Percentiles rank a stretch among this genome's conserved stretches.
Conservation (phyloP, 176 grass and related monocot genomes). For the Lolium rigidum region DNA sequence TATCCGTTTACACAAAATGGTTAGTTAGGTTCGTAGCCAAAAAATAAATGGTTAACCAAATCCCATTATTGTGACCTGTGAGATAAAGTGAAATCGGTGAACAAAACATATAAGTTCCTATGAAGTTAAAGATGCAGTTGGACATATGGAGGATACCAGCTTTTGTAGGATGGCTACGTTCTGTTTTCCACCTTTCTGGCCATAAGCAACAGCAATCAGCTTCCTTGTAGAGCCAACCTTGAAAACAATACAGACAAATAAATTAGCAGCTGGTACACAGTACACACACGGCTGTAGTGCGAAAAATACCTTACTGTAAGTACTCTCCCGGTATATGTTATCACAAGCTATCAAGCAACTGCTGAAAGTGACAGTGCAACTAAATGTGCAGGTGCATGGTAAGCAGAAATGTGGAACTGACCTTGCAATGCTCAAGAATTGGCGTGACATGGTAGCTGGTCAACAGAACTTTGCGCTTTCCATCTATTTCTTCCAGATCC, state of each 20-base stretch:
- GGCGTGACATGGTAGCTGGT: conserved; percentile 85
- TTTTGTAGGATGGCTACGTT: conserved; percentile 85
- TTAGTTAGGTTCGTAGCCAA: too few relatives aligned
- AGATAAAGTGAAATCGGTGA: conserved; percentile 36
- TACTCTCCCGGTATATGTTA: conserved; percentile 28
- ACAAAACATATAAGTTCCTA: conserved; percentile 24
- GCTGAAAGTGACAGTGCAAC: not conserved
- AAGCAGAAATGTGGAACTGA: conserved; percentile 39
- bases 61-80: too few relatives aligned
- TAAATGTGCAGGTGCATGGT: not conserved
- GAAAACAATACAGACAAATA: conserved; percentile 21
- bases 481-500: conserved; percentile 79
- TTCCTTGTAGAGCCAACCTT: conserved; percentile 83
- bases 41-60: too few relatives aligned
- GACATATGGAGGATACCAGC: conserved; percentile 63
- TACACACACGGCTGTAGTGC: conserved; percentile 2
- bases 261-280: conserved; percentile 27
- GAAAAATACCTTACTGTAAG: conserved; percentile 13
- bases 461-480: conserved; percentile 73
- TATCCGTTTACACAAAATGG: too few relatives aligned
- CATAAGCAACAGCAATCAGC: conserved; percentile 75
- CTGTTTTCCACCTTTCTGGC: conserved; percentile 86
- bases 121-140: conserved; percentile 19
- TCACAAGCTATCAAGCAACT: not conserved
- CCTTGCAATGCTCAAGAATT: conserved; percentile 97